These are phyloP conservation scores for Truncatella angustata DNA, from an alignment of 2,329 filamentous ascomycete species.

Conservation along the genomic window DNA sequence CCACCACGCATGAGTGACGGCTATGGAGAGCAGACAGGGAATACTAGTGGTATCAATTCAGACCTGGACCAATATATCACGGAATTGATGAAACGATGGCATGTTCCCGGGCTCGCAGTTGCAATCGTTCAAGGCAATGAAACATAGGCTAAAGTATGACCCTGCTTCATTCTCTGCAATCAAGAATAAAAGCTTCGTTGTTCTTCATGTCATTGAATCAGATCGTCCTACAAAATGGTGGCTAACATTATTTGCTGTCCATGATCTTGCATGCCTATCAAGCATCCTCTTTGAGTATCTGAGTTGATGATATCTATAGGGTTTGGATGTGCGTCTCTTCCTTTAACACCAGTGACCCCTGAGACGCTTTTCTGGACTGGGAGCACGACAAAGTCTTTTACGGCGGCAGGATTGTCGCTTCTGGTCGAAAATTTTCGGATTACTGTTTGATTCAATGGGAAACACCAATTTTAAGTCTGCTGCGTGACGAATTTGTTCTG, in stretches of 20 bases:
- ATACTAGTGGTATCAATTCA: background rate
- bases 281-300: background rate
- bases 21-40: background rate
- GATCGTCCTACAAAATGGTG: no score
- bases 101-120: constrained; percentile 41
- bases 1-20: background rate
- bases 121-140: constrained; percentile 37
- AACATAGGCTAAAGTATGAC: constrained; percentile 30
- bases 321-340: constrained; percentile 34
- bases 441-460: constrained; percentile 43
- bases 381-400: constrained; percentile 56
- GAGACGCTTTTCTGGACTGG: constrained; percentile 54
- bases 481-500: constrained; percentile 53
- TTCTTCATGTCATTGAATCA: no score
- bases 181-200: no score
- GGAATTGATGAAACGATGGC: constrained; percentile 31
- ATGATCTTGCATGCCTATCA: no score
- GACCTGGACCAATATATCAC: constrained; percentile 18
- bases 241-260: no score
- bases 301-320: constrained; percentile 28
- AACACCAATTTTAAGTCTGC: constrained; percentile 43
- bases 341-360: constrained; percentile 34
- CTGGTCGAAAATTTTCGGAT: constrained; percentile 44
- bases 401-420: constrained; percentile 46
- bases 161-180: background rate